Evolutionary conservation across 768 basidiomycete species (phyloP).

Genomic region (Trametopsis cervina): DNA sequence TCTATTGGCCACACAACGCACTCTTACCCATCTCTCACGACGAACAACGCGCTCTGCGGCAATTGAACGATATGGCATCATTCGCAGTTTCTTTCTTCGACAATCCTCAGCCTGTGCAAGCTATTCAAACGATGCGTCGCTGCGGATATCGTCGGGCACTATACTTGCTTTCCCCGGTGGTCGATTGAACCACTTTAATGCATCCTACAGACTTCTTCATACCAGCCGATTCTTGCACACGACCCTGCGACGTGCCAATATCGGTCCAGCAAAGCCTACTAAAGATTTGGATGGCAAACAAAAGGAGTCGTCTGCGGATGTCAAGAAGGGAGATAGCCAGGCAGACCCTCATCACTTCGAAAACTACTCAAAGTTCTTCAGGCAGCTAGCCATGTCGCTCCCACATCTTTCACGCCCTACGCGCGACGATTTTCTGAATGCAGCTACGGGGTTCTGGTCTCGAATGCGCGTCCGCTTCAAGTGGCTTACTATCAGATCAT

Average conservation of each 20-base stretch:
- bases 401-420: constrained; percentile 78
- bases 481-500: constrained; percentile 95
- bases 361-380: constrained; percentile 77
- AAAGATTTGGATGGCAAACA: no score
- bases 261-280: no score
- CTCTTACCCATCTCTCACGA: not conserved
- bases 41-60: not conserved
- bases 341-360: constrained; percentile 32
- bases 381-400: constrained; percentile 67
- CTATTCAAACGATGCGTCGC: no score
- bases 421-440: constrained; percentile 81
- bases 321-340: no score
- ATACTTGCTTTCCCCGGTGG: no score
- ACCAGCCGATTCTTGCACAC: not conserved
- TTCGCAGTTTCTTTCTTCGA: not conserved
- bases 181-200: no score
- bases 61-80: not conserved
- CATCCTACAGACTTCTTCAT: not conserved
- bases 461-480: constrained; percentile 87
- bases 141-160: no score
- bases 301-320: no score
- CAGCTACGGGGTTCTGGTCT: constrained; percentile 88
- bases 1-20: not conserved
- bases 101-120: not conserved
- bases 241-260: no score